Evolutionary conservation across 305 asterid species (phyloP).

Genomic region (Salvia sclarea): DNA sequence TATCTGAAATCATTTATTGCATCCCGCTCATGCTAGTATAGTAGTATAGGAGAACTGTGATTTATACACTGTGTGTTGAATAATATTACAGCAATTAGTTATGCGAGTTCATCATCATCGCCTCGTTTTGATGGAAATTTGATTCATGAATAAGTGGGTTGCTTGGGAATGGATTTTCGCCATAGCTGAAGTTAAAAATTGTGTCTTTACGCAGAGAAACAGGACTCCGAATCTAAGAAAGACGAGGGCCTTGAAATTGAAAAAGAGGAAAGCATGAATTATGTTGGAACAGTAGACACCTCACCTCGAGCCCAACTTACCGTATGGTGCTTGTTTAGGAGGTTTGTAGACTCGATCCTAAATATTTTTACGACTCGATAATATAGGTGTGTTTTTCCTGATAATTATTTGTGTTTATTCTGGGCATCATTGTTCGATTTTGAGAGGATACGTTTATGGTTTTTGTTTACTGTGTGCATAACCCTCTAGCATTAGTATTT

Average conservation of each 20-base stretch:
- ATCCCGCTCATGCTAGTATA: slow-evolving; percentile 10
- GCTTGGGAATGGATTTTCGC: background rate
- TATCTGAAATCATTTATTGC: slow-evolving; percentile 19
- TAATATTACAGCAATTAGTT: slow-evolving; percentile 1
- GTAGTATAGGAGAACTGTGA: no score
- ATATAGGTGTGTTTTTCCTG: slow-evolving; percentile 6
- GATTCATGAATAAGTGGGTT: slow-evolving; percentile 4
- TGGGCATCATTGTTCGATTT: background rate
- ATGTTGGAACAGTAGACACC: background rate
- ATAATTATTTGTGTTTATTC: no score
- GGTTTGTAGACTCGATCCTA: slow-evolving; percentile 8
- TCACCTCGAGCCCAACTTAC: slow-evolving; percentile 22
- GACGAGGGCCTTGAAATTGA: background rate
- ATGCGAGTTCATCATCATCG: background rate
- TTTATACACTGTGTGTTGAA: background rate
- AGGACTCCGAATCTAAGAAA: background rate
- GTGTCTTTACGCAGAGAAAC: slow-evolving; percentile 6
- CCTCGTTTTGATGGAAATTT: background rate
- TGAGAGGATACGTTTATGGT: background rate
- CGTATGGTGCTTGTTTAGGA: slow-evolving; percentile 10
- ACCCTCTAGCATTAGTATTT: background rate
- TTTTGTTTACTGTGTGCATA: background rate
- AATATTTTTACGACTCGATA: slow-evolving; percentile 6
- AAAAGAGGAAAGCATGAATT: slow-evolving; percentile 16
- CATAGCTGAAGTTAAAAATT: background rate